Evolutionary conservation across 495 filamentous ascomycete species (phyloP), one percentile per base, ranked within the genome.

Genomic region (Penicillium daleae): DNA sequence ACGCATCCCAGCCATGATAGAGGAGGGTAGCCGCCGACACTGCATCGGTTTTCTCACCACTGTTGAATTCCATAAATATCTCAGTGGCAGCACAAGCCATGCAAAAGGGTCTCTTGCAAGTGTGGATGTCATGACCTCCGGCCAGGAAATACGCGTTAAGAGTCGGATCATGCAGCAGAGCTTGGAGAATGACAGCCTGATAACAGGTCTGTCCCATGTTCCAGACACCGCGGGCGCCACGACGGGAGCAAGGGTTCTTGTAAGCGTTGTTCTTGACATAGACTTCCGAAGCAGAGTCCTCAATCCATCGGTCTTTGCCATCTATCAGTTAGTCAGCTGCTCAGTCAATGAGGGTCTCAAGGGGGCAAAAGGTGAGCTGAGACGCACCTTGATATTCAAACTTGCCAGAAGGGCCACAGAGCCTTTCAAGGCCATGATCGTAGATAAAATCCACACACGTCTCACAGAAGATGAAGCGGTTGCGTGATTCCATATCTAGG

Each of bases 131-230:
- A 71, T 97, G 93, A 1, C 92, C 91, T 66, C 95, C 92, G 19
- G 86, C 86, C 6, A 97, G 86, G 74, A 93, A 97, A 73, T 89
- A 97, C 65, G 90, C 92, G 48, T 88, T 86, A 0, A 97, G 82
- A 35, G 93, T 81, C 1, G 93, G 93, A 70, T 97, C 96, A 74
- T 97, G 93, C 32, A 97, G 82, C 49, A 97, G 83, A 21, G 86
- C 88, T 71, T 97, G 93, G 17, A 97, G 80, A 49, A 97, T 89
- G 31, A 96, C 92, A 63, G 91, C 93, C 83, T 96, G 90, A 72
- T 95, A 97, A 77, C 93, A 97, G 5, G 93, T 96, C 21, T 92
- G 90, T 15, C 93, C 93, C 74, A 96, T 92, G 71, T 97, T 97
- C 71, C 91, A 93, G 39, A 97, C 87, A n/a, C 93, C 93, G 7